Percentiles rank a stretch among this genome's conserved stretches.
These are phyloP conservation scores for Smittium mucronatum DNA, from an alignment of 371 early-diverging fungal species.

Conservation along the genomic window DNA sequence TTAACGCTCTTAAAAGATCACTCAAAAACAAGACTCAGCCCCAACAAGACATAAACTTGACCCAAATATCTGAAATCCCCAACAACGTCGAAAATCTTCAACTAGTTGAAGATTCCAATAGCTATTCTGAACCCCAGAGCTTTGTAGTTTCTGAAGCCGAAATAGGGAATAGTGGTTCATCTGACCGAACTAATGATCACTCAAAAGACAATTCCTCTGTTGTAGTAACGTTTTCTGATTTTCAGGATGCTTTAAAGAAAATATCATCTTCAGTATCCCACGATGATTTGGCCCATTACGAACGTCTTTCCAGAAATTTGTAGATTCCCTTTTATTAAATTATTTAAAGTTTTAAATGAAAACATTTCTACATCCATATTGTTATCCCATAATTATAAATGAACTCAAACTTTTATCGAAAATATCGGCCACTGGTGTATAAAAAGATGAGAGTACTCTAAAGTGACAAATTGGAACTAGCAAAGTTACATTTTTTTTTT, in stretches of 20 bases:
- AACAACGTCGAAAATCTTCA: neutral
- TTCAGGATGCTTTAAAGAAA: slow-evolving; percentile 65
- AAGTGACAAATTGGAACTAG: too few species aligned
- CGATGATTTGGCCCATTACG: slow-evolving; percentile 30
- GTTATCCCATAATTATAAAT: too few species aligned
- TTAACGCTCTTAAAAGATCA: slow-evolving; percentile 59
- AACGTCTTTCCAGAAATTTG: slow-evolving; percentile 12
- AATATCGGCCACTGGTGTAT: too few species aligned
- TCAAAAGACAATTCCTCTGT: slow-evolving; percentile 20
- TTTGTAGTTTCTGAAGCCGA: too few species aligned
- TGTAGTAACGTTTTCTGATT: slow-evolving; percentile 55
- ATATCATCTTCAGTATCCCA: slow-evolving; percentile 72
- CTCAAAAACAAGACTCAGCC: slow-evolving; percentile 19
- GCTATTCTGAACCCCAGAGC: too few species aligned
- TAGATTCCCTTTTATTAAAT: neutral
- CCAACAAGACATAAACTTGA: slow-evolving; percentile 16
- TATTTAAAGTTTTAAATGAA: too few species aligned
- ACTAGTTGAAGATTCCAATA: slow-evolving; percentile 1
- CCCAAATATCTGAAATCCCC: slow-evolving; percentile 14
- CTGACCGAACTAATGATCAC: slow-evolving; percentile 17
- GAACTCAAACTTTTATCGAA: too few species aligned
- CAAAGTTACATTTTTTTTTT: too few species aligned
- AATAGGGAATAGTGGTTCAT: too few species aligned
- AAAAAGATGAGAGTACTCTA: too few species aligned
- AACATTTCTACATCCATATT: too few species aligned